Evolutionary conservation across 2,329 filamentous ascomycete species (phyloP), one percentile per base, ranked within the genome.

Genomic region (Aspergillus aculeatinus): DNA sequence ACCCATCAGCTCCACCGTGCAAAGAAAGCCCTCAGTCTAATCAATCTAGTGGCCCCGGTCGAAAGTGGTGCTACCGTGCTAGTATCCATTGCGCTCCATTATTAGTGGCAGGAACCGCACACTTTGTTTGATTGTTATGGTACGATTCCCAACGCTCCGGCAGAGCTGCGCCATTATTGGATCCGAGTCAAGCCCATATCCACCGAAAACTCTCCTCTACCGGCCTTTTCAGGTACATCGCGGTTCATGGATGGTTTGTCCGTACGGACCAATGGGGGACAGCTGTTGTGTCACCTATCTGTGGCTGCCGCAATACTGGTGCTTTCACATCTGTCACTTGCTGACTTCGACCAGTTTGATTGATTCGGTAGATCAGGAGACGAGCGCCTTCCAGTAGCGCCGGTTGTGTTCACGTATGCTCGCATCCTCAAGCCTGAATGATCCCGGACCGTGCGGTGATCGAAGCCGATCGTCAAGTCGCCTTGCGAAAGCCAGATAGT

Each of bases 21-120:
- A 44, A n/a, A n/a, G 25, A 29, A 25, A 54, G 23, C 29, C 51
- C 51, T 55, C 52, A 44, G 39, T 31, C 52, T 55, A 55, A 44
- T 55, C 39, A 23, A 27, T 31, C 42, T 48, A 55, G 52, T 55
- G 39, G 39, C 52, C 52, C 31, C 39, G 39, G 25, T 55, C 52
- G 25, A 55, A 27, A 16, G 39, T 48, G 47, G 52, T 44, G 52
- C 52, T 55, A 44, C 16, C n/a, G 52, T 44, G 52, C 52, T 55
- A 44, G 39, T 44, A 23, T 25, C 44, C 52, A 42, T 55, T 55
- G 27, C 27, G 35, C 47, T 55, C 39, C 25, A 33, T 55, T 55
- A 33, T 55, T 55, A 55, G 52, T 55, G 52, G 52, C 25, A 55
- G 52, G 52, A 42, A 55, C 52, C 44, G 47, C 21, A 48, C 29